Evolutionary conservation across 225 moss, liverwort and hornwort genomes (phyloP).

Genomic region (Pseudoscleropodium purum): DNA sequence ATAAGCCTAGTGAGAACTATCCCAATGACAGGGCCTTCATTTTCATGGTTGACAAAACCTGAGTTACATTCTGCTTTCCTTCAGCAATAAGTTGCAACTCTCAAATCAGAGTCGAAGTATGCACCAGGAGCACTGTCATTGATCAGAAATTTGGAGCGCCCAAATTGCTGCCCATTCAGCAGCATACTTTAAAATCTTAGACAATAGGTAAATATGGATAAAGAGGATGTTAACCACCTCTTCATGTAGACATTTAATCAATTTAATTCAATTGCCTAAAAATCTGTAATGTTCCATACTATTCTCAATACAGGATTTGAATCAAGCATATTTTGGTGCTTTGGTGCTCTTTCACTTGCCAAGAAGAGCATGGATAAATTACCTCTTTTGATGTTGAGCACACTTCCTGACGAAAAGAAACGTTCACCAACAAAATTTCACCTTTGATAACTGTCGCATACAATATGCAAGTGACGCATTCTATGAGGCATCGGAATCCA

Average conservation of each 20-base stretch:
- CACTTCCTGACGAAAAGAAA: no score
- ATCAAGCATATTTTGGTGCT: not conserved
- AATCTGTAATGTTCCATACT: not conserved
- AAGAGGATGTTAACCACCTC: not conserved
- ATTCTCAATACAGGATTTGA: not conserved
- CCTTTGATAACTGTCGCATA: not conserved
- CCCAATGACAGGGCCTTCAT: no score
- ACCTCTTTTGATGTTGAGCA: not conserved
- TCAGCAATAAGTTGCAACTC: not conserved
- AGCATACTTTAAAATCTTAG: not conserved
- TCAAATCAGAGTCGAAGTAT: not conserved
- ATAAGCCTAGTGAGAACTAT: no score
- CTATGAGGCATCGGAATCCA: not conserved
- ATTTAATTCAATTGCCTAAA: fast-evolving
- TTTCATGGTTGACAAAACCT: no score
- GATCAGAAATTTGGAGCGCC: not conserved
- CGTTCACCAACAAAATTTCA: not conserved
- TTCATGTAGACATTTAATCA: not conserved
- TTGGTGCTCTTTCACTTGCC: not conserved
- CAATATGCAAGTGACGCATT: not conserved
- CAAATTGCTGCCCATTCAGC: not conserved
- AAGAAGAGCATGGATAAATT: not conserved
- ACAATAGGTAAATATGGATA: not conserved
- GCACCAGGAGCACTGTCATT: not conserved
- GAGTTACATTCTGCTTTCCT: not conserved